Evolutionary conservation across 495 filamentous ascomycete species (phyloP).

Genomic region (Podospora bellae-mahoneyi): DNA sequence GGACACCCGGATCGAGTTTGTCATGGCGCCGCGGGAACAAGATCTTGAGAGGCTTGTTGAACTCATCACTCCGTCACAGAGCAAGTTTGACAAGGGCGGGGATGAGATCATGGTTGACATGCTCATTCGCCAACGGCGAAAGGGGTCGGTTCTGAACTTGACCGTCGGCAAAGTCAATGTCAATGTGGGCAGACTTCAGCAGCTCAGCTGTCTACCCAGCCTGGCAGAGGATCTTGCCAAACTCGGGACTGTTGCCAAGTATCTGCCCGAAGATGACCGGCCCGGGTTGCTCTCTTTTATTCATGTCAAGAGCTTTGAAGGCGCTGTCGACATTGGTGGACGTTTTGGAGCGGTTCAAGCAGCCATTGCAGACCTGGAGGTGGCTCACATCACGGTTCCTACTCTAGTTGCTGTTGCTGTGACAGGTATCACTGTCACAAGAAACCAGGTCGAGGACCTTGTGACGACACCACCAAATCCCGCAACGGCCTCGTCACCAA

Average conservation of each 20-base stretch:
- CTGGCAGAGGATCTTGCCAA: constrained; percentile 75
- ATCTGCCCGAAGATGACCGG: constrained; percentile 91
- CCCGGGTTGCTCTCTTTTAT: constrained; percentile 80
- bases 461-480: constrained; percentile 39
- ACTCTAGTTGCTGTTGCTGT: constrained; percentile 73
- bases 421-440: constrained; percentile 51
- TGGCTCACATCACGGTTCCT: constrained; percentile 82
- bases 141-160: constrained; percentile 78
- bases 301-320: constrained; percentile 59
- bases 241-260: constrained; percentile 85
- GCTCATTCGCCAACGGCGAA: constrained; percentile 80
- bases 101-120: constrained; percentile 96
- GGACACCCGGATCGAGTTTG: constrained; percentile 70
- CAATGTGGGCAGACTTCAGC: constrained; percentile 54
- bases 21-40: constrained; percentile 65
- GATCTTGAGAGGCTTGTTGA: constrained; percentile 81
- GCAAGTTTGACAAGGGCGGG: constrained; percentile 79
- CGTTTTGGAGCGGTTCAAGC: constrained; percentile 62
- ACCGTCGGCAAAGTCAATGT: constrained; percentile 60
- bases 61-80: constrained; percentile 84
- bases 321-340: constrained; percentile 56
- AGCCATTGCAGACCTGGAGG: constrained; percentile 57
- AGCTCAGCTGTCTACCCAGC: constrained; percentile 60
- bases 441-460: constrained; percentile 69
- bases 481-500: constrained; percentile 38